Conservation (phyloP, 2,329 filamentous ascomycete genomes). For the Falciphora oryzae region DNA sequence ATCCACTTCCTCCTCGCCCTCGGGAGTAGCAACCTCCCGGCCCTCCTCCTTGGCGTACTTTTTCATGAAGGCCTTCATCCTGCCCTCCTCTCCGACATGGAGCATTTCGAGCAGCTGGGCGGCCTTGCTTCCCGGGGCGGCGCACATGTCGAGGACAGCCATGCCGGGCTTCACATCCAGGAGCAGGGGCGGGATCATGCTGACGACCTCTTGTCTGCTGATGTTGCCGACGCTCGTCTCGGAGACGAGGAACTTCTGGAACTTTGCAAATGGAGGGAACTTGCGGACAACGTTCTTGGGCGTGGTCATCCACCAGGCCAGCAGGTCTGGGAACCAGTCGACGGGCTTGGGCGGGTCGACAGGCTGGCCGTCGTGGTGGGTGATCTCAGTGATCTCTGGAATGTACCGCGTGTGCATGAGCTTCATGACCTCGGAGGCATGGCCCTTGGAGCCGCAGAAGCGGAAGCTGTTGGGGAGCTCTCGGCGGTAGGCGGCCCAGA, state of each 20-base stretch:
- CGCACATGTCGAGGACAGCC: constrained; percentile 92
- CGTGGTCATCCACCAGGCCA: constrained; percentile 97
- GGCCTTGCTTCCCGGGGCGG: constrained; percentile 94
- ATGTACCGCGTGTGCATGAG: constrained; percentile 85
- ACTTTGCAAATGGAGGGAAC: constrained; percentile 87
- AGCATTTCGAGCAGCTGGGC: constrained; percentile 93
- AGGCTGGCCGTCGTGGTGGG: constrained; percentile 71
- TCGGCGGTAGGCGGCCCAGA: constrained; percentile 77
- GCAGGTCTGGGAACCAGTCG: constrained; percentile 87
- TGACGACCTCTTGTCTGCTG: constrained; percentile 93
- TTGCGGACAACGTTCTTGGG: constrained; percentile 93
- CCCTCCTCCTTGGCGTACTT: constrained; percentile 57
- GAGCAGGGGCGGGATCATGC: constrained; percentile 95
- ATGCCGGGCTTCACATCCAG: constrained; percentile 89
- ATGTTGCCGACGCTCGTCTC: constrained; percentile 98
- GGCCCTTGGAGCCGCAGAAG: constrained; percentile 92
- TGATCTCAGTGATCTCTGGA: constrained; percentile 80
- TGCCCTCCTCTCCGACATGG: constrained; percentile 84
- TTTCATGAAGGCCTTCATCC: constrained; percentile 66
- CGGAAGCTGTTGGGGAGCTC: constrained; percentile 96
- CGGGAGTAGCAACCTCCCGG: constrained; percentile 43
- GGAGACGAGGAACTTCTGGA: constrained; percentile 96
- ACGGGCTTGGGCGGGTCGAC: constrained; percentile 80
- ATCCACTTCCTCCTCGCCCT: constrained; percentile 42
- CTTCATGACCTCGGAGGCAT: constrained; percentile 87